Conservation (phyloP, 768 basidiomycete genomes). For the Galerina sulciceps region DNA sequence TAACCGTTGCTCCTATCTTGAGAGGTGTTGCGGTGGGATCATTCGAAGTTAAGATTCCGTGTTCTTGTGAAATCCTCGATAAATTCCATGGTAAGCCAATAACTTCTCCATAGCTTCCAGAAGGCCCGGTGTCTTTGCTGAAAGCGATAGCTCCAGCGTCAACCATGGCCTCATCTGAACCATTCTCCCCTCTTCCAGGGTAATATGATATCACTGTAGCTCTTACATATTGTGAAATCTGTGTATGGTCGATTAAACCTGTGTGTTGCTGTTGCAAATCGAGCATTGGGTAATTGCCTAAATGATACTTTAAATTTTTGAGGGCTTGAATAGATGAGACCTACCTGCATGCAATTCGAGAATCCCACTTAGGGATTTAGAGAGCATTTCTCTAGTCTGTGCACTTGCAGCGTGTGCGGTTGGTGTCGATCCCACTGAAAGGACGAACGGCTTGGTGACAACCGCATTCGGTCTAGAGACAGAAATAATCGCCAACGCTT, state of each 20-base stretch:
- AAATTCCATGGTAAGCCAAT: slow-evolving; percentile 68
- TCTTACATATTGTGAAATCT: slow-evolving; percentile 70
- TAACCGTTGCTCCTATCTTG: slow-evolving; percentile 62
- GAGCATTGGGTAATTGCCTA: slow-evolving; percentile 81
- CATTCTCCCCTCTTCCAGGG: slow-evolving; percentile 63
- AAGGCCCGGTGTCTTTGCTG: slow-evolving; percentile 84
- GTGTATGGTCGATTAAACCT: slow-evolving; percentile 54
- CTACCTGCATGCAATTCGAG: slow-evolving; percentile 80
- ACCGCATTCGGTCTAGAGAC: slow-evolving; percentile 32
- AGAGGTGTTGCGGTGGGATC: slow-evolving; percentile 31
- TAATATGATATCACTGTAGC: slow-evolving; percentile 83
- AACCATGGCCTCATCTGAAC: slow-evolving; percentile 73
- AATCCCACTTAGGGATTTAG: slow-evolving; percentile 54
- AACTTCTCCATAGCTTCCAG: slow-evolving; percentile 73
- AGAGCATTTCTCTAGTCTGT: slow-evolving; percentile 47
- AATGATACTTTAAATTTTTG: neutral
- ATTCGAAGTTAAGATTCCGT: slow-evolving; percentile 65
- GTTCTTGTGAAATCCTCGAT: slow-evolving; percentile 76
- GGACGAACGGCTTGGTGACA: slow-evolving; percentile 57
- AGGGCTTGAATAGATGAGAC: slow-evolving; percentile 5
- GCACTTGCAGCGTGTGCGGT: slow-evolving; percentile 79
- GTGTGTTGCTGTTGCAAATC: slow-evolving; percentile 88
- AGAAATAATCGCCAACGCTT: slow-evolving; percentile 53
- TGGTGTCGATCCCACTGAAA: slow-evolving; percentile 88
- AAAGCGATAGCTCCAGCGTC: slow-evolving; percentile 88